phyloP scores from a whole-genome alignment of 148 eudicot species.

The Diospyros lotus region DNA sequence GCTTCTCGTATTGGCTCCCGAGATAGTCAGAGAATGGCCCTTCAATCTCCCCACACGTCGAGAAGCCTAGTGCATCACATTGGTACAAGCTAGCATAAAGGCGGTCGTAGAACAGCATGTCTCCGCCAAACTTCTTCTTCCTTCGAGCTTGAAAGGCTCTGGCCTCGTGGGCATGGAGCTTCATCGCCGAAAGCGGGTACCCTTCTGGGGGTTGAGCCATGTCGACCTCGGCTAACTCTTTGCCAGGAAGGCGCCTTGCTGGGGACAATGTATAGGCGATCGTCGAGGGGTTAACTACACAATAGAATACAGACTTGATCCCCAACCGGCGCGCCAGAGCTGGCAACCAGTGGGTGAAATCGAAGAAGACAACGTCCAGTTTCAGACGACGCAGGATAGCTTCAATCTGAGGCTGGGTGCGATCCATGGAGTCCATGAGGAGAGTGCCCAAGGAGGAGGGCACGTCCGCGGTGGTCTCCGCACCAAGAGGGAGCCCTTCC shows the following conservation, averaged over 20 bases:
- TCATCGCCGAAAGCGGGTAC: background rate
- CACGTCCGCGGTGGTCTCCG: conserved; percentile 11
- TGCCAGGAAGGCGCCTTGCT: conserved; percentile 2
- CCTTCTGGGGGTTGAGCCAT: conserved; percentile 1
- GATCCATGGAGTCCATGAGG: conserved; percentile 17
- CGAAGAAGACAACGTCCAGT: conserved; percentile 15
- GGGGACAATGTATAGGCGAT: conserved; percentile 2
- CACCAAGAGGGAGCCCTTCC: conserved; percentile 9
- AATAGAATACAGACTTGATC: conserved; percentile 7
- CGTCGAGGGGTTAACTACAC: background rate
- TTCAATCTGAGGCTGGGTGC: background rate
- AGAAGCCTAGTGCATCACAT: background rate
- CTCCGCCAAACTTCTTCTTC: background rate
- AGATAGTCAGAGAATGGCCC: conserved; percentile 10
- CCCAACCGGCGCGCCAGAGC: conserved; percentile 1
- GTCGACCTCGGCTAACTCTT: background rate
- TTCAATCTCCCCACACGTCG: conserved; percentile 6
- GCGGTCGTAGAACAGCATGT: background rate
- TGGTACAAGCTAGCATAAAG: background rate
- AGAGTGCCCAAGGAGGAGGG: background rate
- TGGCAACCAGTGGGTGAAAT: conserved; percentile 17
- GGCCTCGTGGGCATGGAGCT: background rate
- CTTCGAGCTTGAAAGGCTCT: background rate
- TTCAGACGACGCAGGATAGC: background rate
- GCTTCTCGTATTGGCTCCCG: background rate